Conservation (phyloP, 208 protist species). For the Leishmania mexicana region DNA sequence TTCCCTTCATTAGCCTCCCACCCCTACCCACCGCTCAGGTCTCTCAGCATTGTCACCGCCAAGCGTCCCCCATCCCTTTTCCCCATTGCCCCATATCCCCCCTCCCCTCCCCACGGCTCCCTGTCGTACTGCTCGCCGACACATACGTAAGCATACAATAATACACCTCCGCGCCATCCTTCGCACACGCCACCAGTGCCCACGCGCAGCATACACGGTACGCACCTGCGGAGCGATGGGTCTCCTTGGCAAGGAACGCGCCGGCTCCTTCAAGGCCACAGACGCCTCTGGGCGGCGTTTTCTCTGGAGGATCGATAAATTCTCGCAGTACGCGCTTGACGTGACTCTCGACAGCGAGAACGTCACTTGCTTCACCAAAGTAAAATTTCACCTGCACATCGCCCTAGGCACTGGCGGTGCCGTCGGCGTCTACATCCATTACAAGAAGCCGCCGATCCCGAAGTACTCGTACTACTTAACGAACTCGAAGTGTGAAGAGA, state of each 20-base stretch:
- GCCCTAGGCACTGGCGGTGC: constrained; percentile 48
- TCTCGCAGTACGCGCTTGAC: constrained; percentile 38
- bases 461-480: constrained; percentile 92
- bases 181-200: background rate
- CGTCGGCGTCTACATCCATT: constrained; percentile 87
- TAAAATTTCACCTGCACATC: constrained; percentile 91
- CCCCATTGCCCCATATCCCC: no score
- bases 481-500: constrained; percentile 57
- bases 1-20: background rate
- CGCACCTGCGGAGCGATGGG: constrained; percentile 43
- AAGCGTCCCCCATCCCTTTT: background rate
- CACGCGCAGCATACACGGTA: background rate
- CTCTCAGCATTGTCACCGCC: no score
- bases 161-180: background rate
- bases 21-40: no score
- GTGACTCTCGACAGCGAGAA: constrained; percentile 76
- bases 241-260: constrained; percentile 72
- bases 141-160: no score
- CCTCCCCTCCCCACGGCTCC: no score
- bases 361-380: constrained; percentile 56
- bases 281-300: constrained; percentile 58
- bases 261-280: constrained; percentile 55
- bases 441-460: constrained; percentile 83
- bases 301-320: constrained; percentile 71
- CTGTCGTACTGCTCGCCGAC: no score